Conservation (phyloP, 805 yeast genomes). For the Candida multigemmis region DNA sequence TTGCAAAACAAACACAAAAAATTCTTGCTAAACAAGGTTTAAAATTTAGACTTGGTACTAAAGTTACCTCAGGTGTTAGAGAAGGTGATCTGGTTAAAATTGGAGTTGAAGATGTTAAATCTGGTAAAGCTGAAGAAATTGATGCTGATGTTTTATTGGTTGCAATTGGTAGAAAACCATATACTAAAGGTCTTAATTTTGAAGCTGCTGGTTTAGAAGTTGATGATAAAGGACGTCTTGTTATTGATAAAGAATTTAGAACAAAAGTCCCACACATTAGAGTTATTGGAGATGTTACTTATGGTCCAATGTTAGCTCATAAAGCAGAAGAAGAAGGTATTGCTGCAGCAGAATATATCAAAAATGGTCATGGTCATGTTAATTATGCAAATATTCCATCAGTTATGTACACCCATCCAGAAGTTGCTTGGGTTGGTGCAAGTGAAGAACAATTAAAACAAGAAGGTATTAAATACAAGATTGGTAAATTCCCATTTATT, state of each 20-base stretch:
- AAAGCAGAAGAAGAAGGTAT: constrained; percentile 99
- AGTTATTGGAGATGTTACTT: constrained; percentile 97
- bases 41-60: constrained; percentile 86
- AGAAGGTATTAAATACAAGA: constrained; percentile 83
- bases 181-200: constrained; percentile 79
- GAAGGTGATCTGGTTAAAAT: constrained; percentile 83
- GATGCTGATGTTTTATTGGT: constrained; percentile 92
- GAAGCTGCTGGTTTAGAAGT: constrained; percentile 85
- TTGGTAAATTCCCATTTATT: constrained; percentile 97
- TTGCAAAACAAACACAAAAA: constrained; percentile 83
- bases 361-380: constrained; percentile 93
- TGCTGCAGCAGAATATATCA: constrained; percentile 94
- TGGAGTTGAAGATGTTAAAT: constrained; percentile 83
- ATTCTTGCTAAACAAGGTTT: constrained; percentile 90
- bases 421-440: constrained; percentile 99
- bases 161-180: constrained; percentile 99
- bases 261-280: constrained; percentile 90
- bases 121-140: constrained; percentile 67
- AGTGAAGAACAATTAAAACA: constrained; percentile 91
- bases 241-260: constrained; percentile 88
- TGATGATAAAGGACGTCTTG: constrained; percentile 88
- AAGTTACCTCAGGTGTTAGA: constrained; percentile 80
- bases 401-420: constrained; percentile 99
- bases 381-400: constrained; percentile 97
- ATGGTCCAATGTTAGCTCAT: constrained; percentile 99